A percentile compares a stretch with the other conserved stretches of the same genome.
phyloP scores from a whole-genome alignment of 2,329 filamentous ascomycete genomes.

The Aspergillus quadricinctus region DNA sequence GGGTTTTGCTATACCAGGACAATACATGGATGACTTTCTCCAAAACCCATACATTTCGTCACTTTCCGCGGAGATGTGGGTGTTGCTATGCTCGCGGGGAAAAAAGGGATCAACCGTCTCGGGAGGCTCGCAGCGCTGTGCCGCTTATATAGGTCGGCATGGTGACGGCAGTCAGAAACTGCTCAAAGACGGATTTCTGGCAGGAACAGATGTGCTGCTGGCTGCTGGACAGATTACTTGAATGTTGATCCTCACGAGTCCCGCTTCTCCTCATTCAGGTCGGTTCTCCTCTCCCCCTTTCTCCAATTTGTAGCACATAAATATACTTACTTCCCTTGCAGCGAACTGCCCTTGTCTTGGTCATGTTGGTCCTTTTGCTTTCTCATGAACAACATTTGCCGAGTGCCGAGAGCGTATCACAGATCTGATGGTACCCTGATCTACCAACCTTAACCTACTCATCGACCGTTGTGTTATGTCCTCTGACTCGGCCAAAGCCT shows the following conservation, averaged over 20 bases:
- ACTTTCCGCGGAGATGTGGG: conserved; percentile 5
- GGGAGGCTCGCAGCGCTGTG: neutral
- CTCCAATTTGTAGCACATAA: neutral
- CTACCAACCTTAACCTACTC: neutral
- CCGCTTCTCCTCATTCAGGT: neutral
- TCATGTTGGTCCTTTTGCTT: neutral
- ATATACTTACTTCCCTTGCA: conserved; percentile 1
- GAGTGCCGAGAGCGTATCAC: neutral
- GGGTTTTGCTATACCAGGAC: neutral
- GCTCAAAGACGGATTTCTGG: neutral
- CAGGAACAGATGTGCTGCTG: neutral
- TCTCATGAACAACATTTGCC: neutral
- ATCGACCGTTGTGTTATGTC: neutral
- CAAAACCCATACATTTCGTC: neutral
- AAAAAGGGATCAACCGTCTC: neutral
- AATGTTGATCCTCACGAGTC: neutral
- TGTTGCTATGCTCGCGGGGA: neutral
- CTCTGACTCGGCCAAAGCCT: neutral
- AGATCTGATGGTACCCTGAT: neutral
- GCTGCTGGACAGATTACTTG: neutral
- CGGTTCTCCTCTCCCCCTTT: neutral
- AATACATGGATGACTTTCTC: neutral
- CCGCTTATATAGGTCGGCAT: neutral
- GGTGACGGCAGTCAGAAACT: neutral
- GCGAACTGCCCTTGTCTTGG: neutral